Evolutionary conservation across 345 rosid species (phyloP), one percentile per base, ranked within the genome.

Genomic region (Gossypium raimondii): DNA sequence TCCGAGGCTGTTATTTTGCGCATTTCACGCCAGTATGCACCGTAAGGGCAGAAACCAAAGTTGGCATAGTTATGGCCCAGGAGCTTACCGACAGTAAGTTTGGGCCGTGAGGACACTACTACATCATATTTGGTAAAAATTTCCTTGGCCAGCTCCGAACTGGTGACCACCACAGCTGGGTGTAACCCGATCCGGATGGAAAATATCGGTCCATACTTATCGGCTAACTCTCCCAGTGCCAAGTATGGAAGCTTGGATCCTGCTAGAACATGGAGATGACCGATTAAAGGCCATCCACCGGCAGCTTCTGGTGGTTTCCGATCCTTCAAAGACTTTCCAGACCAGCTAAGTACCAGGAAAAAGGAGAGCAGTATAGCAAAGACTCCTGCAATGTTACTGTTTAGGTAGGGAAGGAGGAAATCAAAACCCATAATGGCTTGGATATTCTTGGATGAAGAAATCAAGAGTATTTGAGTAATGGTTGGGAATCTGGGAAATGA

Each of bases 281-380:
- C 87, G 7, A 83, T 73, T 11, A 87, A 1, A 2, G 88, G 90
- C 90, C 90, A 85, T 53, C 78, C 57, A 27, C 85, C 85, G 0
- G 80, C 70, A 0, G 79, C 82, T 50, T 73, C 77, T 4, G 84
- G 87, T 13, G 83, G 71, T 17, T 18, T 78, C 63, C 41, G 18
- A n/a, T 43, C 75, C 53, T 70, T 74, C 16, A 11, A 13, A 7
- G 80, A 20, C 38, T 60, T 50, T 53, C 10, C 61, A 60, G 65
- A 66, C 74, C 82, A 16, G n/a, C 41, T 76, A 52, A 50, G 60
- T 6, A 81, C 69, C 24, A 74, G 52, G 50, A 63, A 51, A 48
- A 38, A 76, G 7, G 70, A 77, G 9, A 78, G 57, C 7, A 56
- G 65, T 7, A 58, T 24, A 22, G 41, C 75, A 58, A 72, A 58